Conservation (phyloP, 768 basidiomycete genomes). For the Austroboletus eburneus region DNA sequence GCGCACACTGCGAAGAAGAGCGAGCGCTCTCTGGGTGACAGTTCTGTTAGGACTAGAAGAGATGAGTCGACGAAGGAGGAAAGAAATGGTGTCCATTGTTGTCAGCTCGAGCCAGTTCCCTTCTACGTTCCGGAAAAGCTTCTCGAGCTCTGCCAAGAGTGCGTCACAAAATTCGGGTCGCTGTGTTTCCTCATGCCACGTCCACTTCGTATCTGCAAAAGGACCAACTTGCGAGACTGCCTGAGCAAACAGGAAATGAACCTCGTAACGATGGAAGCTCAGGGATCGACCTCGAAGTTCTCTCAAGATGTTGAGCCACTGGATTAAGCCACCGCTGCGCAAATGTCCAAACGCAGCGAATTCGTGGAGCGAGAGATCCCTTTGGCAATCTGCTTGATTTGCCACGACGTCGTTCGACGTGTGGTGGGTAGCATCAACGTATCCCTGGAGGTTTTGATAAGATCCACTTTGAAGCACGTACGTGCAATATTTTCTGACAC, state of each 20-base stretch:
- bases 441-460: not conserved
- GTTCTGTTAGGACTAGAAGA: slow-evolving; percentile 12
- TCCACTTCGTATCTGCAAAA: not conserved
- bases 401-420: not conserved
- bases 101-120: slow-evolving; percentile 22
- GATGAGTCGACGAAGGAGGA: slow-evolving; percentile 32
- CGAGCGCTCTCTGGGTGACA: slow-evolving; percentile 15
- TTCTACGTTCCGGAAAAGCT: slow-evolving; percentile 8
- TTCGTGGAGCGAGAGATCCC: not conserved
- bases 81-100: slow-evolving; percentile 28
- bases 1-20: slow-evolving; percentile 28
- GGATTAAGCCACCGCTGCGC: not conserved
- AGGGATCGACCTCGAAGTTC: not conserved
- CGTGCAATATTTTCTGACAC: not conserved
- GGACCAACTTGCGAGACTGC: not conserved
- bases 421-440: not conserved
- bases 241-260: not conserved
- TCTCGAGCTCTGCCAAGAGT: not conserved
- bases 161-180: not conserved
- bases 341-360: not conserved
- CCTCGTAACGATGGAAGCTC: not conserved
- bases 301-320: not conserved
- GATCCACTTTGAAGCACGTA: not conserved
- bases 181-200: not conserved
- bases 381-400: not conserved